phyloP scores from a whole-genome alignment of 2,329 filamentous ascomycete species.

The Periconia sp. region DNA sequence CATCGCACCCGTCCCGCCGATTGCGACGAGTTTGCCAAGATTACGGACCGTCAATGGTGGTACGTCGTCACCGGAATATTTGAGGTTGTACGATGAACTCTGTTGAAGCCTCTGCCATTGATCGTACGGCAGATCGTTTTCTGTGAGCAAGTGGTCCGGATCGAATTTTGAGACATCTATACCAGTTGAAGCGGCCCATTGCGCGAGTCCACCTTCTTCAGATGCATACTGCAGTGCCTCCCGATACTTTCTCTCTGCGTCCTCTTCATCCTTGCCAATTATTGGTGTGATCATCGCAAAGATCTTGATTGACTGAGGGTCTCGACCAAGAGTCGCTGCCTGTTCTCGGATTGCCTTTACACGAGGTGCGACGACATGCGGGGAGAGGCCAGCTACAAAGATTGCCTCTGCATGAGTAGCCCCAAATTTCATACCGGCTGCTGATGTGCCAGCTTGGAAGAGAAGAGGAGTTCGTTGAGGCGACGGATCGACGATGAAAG shows the following conservation, averaged over 20 bases:
- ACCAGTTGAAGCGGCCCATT: slow-evolving; percentile 75
- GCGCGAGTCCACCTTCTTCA: slow-evolving; percentile 67
- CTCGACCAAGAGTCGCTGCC: slow-evolving; percentile 60
- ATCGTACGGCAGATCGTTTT: slow-evolving; percentile 16
- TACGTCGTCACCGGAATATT: slow-evolving; percentile 17
- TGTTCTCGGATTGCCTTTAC: slow-evolving; percentile 66
- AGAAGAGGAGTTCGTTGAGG: slow-evolving; percentile 71
- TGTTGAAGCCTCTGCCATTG: slow-evolving; percentile 19
- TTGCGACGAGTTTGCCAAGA: slow-evolving; percentile 52
- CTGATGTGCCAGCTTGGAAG: slow-evolving; percentile 71
- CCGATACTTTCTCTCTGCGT: slow-evolving; percentile 66
- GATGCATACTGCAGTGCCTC: slow-evolving; percentile 65
- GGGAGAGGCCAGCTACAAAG: slow-evolving; percentile 69
- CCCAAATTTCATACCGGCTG: slow-evolving; percentile 68
- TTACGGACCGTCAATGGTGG: slow-evolving; percentile 20
- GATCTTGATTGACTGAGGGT: slow-evolving; percentile 67
- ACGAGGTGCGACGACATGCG: slow-evolving; percentile 63
- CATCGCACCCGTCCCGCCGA: slow-evolving; percentile 69
- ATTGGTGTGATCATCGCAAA: slow-evolving; percentile 69
- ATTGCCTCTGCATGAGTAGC: slow-evolving; percentile 72
- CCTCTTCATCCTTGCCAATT: slow-evolving; percentile 67
- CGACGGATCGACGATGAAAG: slow-evolving; percentile 69
- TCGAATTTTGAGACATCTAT: slow-evolving; percentile 64
- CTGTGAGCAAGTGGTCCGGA: slow-evolving; percentile 63
- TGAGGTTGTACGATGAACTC: slow-evolving; percentile 19